These are phyloP conservation scores for Stephanodiscus triporus DNA, from an alignment of 108 stramenopile genomes.

Conservation along the genomic window DNA sequence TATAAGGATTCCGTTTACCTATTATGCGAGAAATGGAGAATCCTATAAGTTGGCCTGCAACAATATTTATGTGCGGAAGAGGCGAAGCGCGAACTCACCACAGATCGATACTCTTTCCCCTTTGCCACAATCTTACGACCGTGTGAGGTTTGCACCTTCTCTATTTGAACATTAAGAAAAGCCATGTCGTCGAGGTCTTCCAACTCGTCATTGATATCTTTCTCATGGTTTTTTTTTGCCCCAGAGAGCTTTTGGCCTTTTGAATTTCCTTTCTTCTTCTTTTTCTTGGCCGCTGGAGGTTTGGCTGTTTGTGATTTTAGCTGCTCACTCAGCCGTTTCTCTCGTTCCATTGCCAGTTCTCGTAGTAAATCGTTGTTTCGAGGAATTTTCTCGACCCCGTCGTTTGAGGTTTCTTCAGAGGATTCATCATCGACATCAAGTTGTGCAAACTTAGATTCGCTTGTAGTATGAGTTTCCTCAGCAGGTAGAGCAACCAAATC, in stretches of 20 bases:
- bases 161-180: slow-evolving; percentile 83
- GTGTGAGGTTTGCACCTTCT: slow-evolving; percentile 77
- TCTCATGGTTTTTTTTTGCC: slow-evolving; percentile 7
- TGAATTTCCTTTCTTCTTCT: slow-evolving; percentile 48
- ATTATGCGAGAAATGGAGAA: too few relatives aligned
- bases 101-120: slow-evolving; percentile 65
- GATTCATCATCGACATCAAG: slow-evolving; percentile 37
- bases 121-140: slow-evolving; percentile 72
- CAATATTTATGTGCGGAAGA: not conserved
- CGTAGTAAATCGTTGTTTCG: slow-evolving; percentile 48
- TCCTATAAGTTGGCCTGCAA: too few relatives aligned
- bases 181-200: slow-evolving; percentile 87
- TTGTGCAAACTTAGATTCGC: slow-evolving; percentile 24
- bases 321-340: slow-evolving; percentile 35
- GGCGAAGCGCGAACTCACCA: slow-evolving; percentile 30
- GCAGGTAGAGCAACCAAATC: not conserved
- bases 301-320: slow-evolving; percentile 7
- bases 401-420: slow-evolving; percentile 38
- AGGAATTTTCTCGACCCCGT: slow-evolving; percentile 30
- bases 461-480: slow-evolving; percentile 4
- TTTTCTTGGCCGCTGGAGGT: slow-evolving; percentile 19
- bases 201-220: slow-evolving; percentile 31
- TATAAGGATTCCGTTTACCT: slow-evolving; percentile 72
- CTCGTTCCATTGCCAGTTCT: slow-evolving; percentile 68
- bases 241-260: slow-evolving; percentile 59